These are phyloP conservation scores for Coemansia sp. DNA, from an alignment of 192 early-diverging fungal genomes.

Conservation along the genomic window DNA sequence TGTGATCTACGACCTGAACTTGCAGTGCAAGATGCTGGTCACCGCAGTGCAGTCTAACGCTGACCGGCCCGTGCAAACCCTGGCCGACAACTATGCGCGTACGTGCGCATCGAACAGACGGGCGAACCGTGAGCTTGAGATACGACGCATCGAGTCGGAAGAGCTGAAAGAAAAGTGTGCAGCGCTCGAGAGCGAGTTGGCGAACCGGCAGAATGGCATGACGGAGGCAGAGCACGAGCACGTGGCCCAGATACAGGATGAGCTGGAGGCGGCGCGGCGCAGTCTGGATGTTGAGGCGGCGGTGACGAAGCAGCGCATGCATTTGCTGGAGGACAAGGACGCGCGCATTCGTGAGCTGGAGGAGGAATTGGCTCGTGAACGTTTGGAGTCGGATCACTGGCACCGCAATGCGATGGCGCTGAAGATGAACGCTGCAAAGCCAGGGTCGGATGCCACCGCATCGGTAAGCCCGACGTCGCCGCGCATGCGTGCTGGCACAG, in stretches of 20 bases:
- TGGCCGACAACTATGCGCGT: constrained; percentile 27
- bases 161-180: constrained; percentile 15
- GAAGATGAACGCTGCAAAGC: background rate
- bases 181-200: constrained; percentile 11
- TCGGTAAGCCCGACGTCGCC: constrained; percentile 6
- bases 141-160: constrained; percentile 17
- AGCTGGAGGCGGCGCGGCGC: constrained; percentile 6
- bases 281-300: constrained; percentile 14
- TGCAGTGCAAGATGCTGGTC: constrained; percentile 35
- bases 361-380: constrained; percentile 30
- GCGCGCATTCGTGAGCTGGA: constrained; percentile 22
- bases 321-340: constrained; percentile 26
- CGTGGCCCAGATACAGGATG: constrained; percentile 7
- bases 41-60: constrained; percentile 28
- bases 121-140: constrained; percentile 36
- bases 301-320: constrained; percentile 14
- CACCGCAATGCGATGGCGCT: constrained; percentile 12
- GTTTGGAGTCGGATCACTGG: constrained; percentile 23
- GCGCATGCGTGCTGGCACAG: constrained; percentile 41
- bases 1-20: constrained; percentile 44
- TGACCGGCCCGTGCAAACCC: constrained; percentile 22
- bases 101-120: constrained; percentile 50
- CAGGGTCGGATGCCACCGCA: background rate
- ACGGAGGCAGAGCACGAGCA: constrained; percentile 12
- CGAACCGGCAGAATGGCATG: constrained; percentile 29